Base-by-base conservation (phyloP, 495 filamentous ascomycete species). In the Aspergillus ellipticus region DNA sequence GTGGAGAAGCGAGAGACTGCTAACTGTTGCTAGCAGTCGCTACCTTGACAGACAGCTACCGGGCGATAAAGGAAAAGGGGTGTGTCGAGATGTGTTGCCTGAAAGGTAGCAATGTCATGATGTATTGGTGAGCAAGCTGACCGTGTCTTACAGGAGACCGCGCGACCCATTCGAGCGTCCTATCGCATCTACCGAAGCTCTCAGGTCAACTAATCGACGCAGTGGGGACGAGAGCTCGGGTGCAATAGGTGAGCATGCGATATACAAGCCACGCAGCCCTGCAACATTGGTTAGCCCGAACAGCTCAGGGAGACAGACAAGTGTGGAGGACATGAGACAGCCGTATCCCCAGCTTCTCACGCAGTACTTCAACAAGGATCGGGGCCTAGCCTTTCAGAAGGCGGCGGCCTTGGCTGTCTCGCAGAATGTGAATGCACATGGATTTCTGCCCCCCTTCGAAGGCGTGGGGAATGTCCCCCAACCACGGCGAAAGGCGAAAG, bases 381-480 rank as follows among this genome's bases (percentile, higher is more conserved):
- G 65, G 57, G 55, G 57, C 49, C 42, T 61, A 21, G 54, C 58
- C 29, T 49, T 58, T 22, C 61, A 62, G 28, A 66, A 69, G 51
- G 57, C 59, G n/a, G 53, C 55, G 1, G 61, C 66, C 15, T 42
- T 61, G 13, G 60, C 64, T 13, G 53, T 65, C 19, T 57, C 64
- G 15, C 66, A 64, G 15, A 66, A 60, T 37, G 65, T 70, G 39
- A 67, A 72, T 54, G 70, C 62, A 13, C 67, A 69, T 47, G 69
- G 61, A 1, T 63, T 60, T 37, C 54, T 71, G 10, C 67, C 66
- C 49, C 60, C 56, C 21, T 64, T 62, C 33, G 68, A 69, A 29
- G 65, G 66, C 19, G 51, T 51, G 2, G 63, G 55, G 9, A 66
- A 64, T 20, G 22, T 20, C 13, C 42, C 60, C 21, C 37, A 47